phyloP scores from a whole-genome alignment of 352 stramenopile species.

The Hyaloperonospora arabidopsidis region DNA sequence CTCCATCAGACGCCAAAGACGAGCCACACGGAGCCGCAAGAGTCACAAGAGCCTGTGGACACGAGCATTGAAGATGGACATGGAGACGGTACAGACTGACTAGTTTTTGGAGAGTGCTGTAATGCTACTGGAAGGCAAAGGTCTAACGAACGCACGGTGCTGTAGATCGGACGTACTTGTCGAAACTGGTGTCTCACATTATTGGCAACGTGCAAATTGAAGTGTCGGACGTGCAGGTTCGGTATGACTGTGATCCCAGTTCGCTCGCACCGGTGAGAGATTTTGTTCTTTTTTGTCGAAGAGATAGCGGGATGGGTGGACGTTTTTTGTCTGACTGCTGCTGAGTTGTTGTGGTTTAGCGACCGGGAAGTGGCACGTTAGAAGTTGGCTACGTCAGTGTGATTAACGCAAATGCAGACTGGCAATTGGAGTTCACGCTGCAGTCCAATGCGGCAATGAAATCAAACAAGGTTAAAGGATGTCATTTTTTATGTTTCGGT shows the following conservation, averaged over 20 bases:
- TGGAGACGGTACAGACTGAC: constrained; percentile 24
- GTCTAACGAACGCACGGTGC: constrained; percentile 5
- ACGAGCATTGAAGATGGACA: constrained; percentile 31
- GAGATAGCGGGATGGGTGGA: background rate
- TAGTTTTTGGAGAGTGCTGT: too few relatives aligned
- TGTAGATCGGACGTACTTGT: constrained; percentile 76
- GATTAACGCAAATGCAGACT: constrained; percentile 71
- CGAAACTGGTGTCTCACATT: constrained; percentile 72
- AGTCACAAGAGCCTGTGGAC: constrained; percentile 13
- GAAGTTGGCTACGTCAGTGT: constrained; percentile 54
- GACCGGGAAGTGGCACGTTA: constrained; percentile 57
- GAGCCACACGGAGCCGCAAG: constrained; percentile 5
- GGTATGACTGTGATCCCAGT: constrained; percentile 69
- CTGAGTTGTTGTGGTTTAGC: constrained; percentile 27
- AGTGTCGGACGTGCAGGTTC: constrained; percentile 68
- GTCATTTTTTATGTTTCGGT: background rate
- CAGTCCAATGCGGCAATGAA: constrained; percentile 72
- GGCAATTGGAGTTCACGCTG: constrained; percentile 65
- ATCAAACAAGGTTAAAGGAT: constrained; percentile 57
- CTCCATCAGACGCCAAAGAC: constrained; percentile 50
- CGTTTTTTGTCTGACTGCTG: background rate
- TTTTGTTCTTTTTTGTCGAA: background rate
- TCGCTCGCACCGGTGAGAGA: constrained; percentile 51
- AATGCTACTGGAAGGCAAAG: background rate
- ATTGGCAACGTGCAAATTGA: constrained; percentile 85